Base-by-base conservation (phyloP, 1,139 yeast genomes). In the Yamadazyma dushanensis region DNA sequence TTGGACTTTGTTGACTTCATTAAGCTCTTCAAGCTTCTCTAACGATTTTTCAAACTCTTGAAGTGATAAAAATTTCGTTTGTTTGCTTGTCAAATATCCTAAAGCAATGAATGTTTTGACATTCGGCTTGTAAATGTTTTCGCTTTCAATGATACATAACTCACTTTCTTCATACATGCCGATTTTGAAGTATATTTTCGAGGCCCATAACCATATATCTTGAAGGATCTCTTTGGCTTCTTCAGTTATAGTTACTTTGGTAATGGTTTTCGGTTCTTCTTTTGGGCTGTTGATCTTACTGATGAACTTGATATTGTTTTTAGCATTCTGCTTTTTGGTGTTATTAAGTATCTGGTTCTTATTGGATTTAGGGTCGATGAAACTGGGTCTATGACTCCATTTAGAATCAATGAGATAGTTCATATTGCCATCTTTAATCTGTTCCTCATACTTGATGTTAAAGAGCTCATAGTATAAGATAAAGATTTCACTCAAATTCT, bases 71-170 rank as follows among this genome's bases (percentile, higher is more conserved):
- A 67, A 61, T 53, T 70, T 59, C 30, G 68, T 50, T 21, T 57
- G 44, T 44, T 56, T 59, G 24, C 68, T 61, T 15, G 72, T 66
- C 41, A 78, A 64, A 40, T 73, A 57, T 9, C 90, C 83, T 43
- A 80, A 57, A 49, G 76, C 66, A 31, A 79, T 66, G 50, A 65
- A 76, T 7, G 85, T 76, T 46, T 74, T 67, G 39, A 71, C 61
- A 26, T 72, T 75, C n/a, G 78, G 76, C 25, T 70, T 70, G 38
- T 57, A 65, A 13, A 69, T 61, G 2, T 69, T 60, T 43, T 78
- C 85, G 1, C 95, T 88, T 54, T 88, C 96, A 7, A 73, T 70
- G 6, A 88, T 70, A 35, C 95, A 85, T 43, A 78, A 81, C 48
- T 80, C 82, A 8, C 90, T 79, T 40, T 87, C 95, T 6, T 66